phyloP scores from a whole-genome alignment of 139 green algal genomes.

The Tetradesmus obliquus region DNA sequence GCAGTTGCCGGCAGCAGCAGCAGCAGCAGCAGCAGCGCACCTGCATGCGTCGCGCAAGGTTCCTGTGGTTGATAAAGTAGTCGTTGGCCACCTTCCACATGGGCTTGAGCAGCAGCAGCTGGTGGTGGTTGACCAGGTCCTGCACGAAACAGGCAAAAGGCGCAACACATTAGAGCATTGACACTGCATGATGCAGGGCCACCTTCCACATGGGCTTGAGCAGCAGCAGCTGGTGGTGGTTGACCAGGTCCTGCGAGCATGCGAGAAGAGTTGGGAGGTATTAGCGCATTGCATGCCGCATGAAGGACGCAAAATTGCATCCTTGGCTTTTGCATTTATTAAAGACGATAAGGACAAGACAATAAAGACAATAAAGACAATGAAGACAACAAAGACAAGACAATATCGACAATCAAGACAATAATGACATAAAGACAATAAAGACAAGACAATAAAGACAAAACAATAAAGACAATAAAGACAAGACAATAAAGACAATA shows the following conservation, averaged over 20 bases:
- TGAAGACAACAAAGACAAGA: too few relatives aligned
- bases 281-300: too few relatives aligned
- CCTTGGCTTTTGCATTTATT: too few relatives aligned
- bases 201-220: background rate
- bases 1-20: background rate
- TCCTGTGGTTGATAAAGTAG: background rate
- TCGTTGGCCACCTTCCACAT: constrained; percentile 11
- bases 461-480: too few relatives aligned
- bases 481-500: too few relatives aligned
- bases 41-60: constrained; percentile 17
- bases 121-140: constrained; percentile 29
- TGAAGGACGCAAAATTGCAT: too few relatives aligned
- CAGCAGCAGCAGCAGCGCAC: background rate
- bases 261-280: too few relatives aligned
- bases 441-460: background rate
- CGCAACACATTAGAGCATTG: too few relatives aligned
- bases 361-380: too few relatives aligned
- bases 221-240: constrained; percentile 1
- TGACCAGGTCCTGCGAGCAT: constrained; percentile 12
- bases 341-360: too few relatives aligned
- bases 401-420: too few relatives aligned
- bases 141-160: background rate
- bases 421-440: background rate
- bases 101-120: background rate
- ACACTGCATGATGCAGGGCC: background rate